Evolutionary conservation across 148 eudicot species (phyloP), one percentile per base, ranked within the genome.

Genomic region (Vaccinium corymbosum): DNA sequence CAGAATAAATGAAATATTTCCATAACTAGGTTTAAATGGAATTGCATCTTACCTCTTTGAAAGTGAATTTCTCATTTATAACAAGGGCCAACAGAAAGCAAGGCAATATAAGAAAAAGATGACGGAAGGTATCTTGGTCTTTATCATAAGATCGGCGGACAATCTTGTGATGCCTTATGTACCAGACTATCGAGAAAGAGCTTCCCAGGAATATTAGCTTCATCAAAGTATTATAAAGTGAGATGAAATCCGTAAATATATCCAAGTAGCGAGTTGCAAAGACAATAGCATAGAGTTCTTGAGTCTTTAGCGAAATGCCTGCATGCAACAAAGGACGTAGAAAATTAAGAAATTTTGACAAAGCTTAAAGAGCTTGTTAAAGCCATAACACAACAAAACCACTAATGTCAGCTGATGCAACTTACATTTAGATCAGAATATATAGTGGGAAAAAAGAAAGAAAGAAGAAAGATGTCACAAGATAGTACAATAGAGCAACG

Each of bases 101-200:
- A 82, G 99, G 99, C 62, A 97, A 71, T 78, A 94, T 75, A 83
- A 97, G 93, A 85, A 93, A 89, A 88, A 84, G 84, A 87, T 97
- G 99, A 81, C 99, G 92, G 84, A 97, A 97, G 17, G 99, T 97
- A 84, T 97, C 99, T 86, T 94, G 99, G 82, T 97, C 96, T 87
- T 90, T 97, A 87, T 97, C 94, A 84, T 97, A 97, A 42, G 99
- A 93, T 90, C 99, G 94, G 17, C 93, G 89, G 76, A 97, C 99
- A 88, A 93, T 87, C 88, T 92, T 97, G 91, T 97, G 99, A 68
- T 84, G 91, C 85, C 98, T 91, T 79, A 97, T 97, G 89, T 97
- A 97, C 99, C 98, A 97, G 17, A 97, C 97, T 61, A 97, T 97
- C 32, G 97, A 92, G 87, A 92, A 92, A 77, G 98, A 93, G 85